A percentile compares a stretch with the other conserved stretches of the same genome.
phyloP scores from a whole-genome alignment of 2,329 filamentous ascomycete species.

The Fusarium foetens region DNA sequence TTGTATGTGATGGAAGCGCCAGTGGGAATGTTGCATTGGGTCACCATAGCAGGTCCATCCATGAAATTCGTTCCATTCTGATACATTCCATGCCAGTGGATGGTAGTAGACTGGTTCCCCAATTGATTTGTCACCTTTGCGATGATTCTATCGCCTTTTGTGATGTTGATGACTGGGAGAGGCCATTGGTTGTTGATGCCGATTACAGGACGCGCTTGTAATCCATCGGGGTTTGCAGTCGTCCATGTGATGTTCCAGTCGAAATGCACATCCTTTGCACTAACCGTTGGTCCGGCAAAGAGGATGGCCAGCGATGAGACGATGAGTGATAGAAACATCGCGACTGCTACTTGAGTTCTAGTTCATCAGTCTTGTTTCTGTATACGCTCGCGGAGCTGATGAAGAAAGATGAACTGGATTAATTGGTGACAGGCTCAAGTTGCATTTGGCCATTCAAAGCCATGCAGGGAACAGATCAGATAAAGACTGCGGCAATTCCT shows the following conservation, averaged over 20 bases:
- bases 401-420: neutral
- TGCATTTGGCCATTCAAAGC: neutral
- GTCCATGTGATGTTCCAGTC: neutral
- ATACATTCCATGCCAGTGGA: neutral
- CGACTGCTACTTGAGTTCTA: neutral
- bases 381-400: no score
- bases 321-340: neutral
- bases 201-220: neutral
- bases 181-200: constrained; percentile 4
- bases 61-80: neutral
- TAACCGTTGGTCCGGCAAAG: neutral
- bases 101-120: neutral
- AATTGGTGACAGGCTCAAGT: neutral
- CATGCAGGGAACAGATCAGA: neutral
- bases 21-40: neutral
- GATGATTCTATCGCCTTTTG: neutral
- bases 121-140: neutral
- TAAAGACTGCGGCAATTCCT: neutral
- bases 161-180: neutral
- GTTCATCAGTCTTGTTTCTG: neutral
- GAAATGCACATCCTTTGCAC: neutral
- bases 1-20: neutral
- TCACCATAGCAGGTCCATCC: neutral
- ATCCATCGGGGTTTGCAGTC: neutral
- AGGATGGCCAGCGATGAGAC: neutral